Percentiles rank a stretch among this genome's conserved stretches.
Conservation (phyloP, 169 alveolate genomes). For the Cryptosporidium sp. region DNA sequence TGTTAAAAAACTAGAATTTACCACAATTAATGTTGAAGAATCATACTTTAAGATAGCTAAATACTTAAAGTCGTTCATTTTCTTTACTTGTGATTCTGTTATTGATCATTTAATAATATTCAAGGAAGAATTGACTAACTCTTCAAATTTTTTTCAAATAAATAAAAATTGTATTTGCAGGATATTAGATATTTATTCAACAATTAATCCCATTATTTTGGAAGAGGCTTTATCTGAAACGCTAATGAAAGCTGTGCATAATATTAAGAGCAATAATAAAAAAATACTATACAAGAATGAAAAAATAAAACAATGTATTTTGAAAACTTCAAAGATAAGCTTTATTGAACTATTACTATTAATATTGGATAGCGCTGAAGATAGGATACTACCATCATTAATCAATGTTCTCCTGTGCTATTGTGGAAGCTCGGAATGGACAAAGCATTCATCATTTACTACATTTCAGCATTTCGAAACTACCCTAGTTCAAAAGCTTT, state of each 20-base stretch:
- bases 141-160: background rate
- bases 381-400: slow-evolving; percentile 19
- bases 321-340: background rate
- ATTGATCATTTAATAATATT: background rate
- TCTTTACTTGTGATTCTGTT: background rate
- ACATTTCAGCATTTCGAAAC: slow-evolving; percentile 50
- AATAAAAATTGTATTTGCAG: slow-evolving; percentile 1
- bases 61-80: slow-evolving; percentile 7
- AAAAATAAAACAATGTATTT: background rate
- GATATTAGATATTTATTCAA: slow-evolving; percentile 31
- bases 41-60: background rate
- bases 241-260: background rate
- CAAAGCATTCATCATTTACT: slow-evolving; percentile 12
- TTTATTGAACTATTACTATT: slow-evolving; percentile 3
- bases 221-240: background rate
- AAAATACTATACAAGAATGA: background rate
- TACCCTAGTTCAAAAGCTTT: background rate
- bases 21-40: background rate
- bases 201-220: slow-evolving; percentile 14
- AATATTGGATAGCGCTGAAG: background rate
- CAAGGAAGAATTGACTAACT: background rate
- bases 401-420: slow-evolving; percentile 12
- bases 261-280: background rate
- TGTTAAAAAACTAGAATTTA: background rate
- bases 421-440: slow-evolving; percentile 15